These are phyloP conservation scores for Colletotrichum sp. DNA, from an alignment of 2,329 filamentous ascomycete genomes.

Conservation along the genomic window DNA sequence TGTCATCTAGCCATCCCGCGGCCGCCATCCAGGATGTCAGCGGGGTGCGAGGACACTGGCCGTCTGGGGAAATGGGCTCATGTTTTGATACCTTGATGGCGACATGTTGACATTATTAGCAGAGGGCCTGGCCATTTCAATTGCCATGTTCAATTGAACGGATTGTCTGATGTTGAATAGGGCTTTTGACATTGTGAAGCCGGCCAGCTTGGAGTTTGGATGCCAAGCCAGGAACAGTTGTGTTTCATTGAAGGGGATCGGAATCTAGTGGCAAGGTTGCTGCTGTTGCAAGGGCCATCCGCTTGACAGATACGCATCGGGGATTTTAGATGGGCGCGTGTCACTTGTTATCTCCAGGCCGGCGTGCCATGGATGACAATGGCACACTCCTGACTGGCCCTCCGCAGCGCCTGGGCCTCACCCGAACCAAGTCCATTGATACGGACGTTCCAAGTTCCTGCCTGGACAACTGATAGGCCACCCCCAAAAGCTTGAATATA, in stretches of 20 bases:
- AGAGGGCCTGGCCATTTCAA: not conserved
- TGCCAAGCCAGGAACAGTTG: not conserved
- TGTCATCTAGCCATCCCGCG: not conserved
- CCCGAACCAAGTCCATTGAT: not conserved
- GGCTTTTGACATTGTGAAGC: not conserved
- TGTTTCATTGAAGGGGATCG: not conserved
- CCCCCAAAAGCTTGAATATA: not conserved
- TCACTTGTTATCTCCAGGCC: not conserved
- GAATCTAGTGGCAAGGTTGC: not conserved
- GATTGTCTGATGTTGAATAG: not conserved
- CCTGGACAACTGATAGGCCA: not conserved
- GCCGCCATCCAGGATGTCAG: not conserved
- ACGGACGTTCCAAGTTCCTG: not conserved
- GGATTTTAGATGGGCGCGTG: not conserved
- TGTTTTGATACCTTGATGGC: not conserved
- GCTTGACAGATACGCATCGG: not conserved
- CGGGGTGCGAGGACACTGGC: not conserved
- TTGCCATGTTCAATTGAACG: not conserved
- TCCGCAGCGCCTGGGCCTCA: not conserved
- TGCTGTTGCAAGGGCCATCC: not conserved
- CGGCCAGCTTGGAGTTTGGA: not conserved
- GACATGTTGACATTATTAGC: not conserved
- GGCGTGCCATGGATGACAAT: not conserved
- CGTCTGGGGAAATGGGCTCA: not conserved
- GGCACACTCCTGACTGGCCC: not conserved